Base-by-base conservation (phyloP, 768 basidiomycete species). In the Leccinum longicurvipes region DNA sequence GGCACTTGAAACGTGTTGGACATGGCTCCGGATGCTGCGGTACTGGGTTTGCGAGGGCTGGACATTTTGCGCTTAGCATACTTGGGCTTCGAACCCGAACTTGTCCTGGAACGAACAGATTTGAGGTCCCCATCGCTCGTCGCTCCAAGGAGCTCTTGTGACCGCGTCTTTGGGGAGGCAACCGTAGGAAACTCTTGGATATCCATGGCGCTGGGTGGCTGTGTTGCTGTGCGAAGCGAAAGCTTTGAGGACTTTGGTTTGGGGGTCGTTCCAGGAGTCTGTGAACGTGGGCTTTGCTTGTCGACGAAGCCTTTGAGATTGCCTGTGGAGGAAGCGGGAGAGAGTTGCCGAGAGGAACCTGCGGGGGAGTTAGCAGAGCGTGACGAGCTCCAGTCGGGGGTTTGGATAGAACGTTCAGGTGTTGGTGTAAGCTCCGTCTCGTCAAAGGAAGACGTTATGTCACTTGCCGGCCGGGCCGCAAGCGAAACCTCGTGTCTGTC, bases 21-120 rank as follows among this genome's bases (percentile, higher is more conserved):
- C 80, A 89, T 87, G 46, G 84, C 72, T 17, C 86, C 83, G 17
- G 83, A 83, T 3, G 84, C 82, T 1, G 86, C 85, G 49, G 83
- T 82, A 0, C 81, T 78, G 2, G 82, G 79, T 63, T 71, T 76
- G 31, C 72, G 68, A 28, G 63, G 12, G 9, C 31, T 3, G 3
- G 69, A 65, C 7, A 58, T 51, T 29, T 50, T 67, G 19, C 59
- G 60, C 15, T 39, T 53, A 24, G 45, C 55, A 23, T 42, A 54
- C 58, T 67, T 69, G 24, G 60, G 61, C 24, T 59, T 74, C 21
- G 71, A 64, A 21, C 14, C 54, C 34, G 70, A 65, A 53, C 71
- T 70, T 6, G 54, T 56, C 2, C 47, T 56, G 3, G 69, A 71
- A 11, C 52, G 67, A 9, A 69, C 27, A 3, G 69, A 71, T 36